These are phyloP conservation scores for Sistotremastrum suecicum DNA, from an alignment of 768 basidiomycete genomes.

Conservation along the genomic window DNA sequence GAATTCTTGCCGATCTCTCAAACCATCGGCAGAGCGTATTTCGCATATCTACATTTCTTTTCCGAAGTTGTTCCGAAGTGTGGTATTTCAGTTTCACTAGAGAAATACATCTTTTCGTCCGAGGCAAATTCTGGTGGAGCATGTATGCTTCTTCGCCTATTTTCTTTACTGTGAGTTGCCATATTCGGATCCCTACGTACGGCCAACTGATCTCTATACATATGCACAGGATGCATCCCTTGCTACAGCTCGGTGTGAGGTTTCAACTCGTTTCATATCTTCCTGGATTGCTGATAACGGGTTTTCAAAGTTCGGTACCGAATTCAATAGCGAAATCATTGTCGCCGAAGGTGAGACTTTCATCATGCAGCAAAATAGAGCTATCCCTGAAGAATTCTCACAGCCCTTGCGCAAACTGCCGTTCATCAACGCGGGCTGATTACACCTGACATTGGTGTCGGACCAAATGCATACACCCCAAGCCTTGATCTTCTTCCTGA, in stretches of 20 bases:
- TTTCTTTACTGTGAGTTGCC: slow-evolving; percentile 20
- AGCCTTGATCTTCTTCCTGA: slow-evolving; percentile 8
- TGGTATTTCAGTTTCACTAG: slow-evolving; percentile 27
- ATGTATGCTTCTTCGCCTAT: slow-evolving; percentile 21
- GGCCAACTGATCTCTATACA: background rate
- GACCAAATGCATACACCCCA: background rate
- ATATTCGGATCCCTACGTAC: background rate
- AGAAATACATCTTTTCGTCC: slow-evolving; percentile 33
- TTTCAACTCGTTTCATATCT: background rate
- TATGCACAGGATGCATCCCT: slow-evolving; percentile 31
- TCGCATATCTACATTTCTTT: slow-evolving; percentile 20
- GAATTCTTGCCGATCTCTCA: slow-evolving; percentile 18
- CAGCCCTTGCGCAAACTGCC: slow-evolving; percentile 38
- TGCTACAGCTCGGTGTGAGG: slow-evolving; percentile 44
- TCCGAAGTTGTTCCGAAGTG: slow-evolving; percentile 20
- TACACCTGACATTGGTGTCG: too few species aligned
- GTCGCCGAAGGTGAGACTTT: slow-evolving; percentile 29
- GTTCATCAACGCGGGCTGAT: slow-evolving; percentile 15
- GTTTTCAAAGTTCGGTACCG: slow-evolving; percentile 30
- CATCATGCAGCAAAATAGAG: too few species aligned
- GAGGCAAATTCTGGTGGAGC: slow-evolving; percentile 18
- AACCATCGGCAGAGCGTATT: slow-evolving; percentile 19
- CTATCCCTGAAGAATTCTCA: too few species aligned
- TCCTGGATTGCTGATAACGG: too few species aligned
- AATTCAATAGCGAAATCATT: slow-evolving; percentile 35